These are phyloP conservation scores for Gliomastix tumulicola DNA, from an alignment of 2,329 filamentous ascomycete species.

Conservation along the genomic window DNA sequence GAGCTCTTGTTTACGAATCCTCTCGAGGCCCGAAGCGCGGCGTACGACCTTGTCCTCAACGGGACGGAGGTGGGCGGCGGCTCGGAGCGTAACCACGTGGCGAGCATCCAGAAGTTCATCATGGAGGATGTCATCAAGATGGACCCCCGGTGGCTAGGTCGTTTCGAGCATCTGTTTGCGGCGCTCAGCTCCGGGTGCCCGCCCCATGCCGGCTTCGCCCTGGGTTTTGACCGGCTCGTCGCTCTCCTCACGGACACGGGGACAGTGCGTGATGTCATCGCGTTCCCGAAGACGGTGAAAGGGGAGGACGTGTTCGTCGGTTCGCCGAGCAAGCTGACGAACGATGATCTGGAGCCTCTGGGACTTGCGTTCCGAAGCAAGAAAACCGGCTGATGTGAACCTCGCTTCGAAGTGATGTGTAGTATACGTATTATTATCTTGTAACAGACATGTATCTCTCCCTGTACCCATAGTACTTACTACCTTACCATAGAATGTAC, in stretches of 20 bases:
- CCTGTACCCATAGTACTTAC: neutral
- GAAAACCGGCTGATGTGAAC: too few relatives aligned
- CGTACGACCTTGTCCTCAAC: conserved; percentile 95
- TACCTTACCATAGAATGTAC: neutral
- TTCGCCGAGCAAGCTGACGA: conserved; percentile 63
- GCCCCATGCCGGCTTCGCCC: conserved; percentile 86
- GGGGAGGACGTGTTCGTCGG: conserved; percentile 81
- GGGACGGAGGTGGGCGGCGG: conserved; percentile 92
- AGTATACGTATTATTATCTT: conserved; percentile 1
- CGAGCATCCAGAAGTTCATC: conserved; percentile 75
- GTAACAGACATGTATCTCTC: neutral
- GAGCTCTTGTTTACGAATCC: conserved; percentile 68
- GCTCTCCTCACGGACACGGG: conserved; percentile 70
- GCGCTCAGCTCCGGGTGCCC: conserved; percentile 82
- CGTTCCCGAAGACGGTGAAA: conserved; percentile 89
- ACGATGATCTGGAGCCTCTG: conserved; percentile 44
- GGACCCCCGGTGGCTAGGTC: conserved; percentile 60
- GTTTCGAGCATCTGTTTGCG: conserved; percentile 80
- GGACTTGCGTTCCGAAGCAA: conserved; percentile 13
- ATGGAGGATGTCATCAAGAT: conserved; percentile 80
- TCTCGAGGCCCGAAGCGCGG: conserved; percentile 67
- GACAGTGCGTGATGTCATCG: conserved; percentile 87
- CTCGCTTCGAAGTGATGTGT: too few relatives aligned
- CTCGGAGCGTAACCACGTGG: conserved; percentile 83
- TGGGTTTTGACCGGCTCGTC: conserved; percentile 85